Conservation (phyloP, 345 rosid genomes). For the Euclidium syriacum region DNA sequence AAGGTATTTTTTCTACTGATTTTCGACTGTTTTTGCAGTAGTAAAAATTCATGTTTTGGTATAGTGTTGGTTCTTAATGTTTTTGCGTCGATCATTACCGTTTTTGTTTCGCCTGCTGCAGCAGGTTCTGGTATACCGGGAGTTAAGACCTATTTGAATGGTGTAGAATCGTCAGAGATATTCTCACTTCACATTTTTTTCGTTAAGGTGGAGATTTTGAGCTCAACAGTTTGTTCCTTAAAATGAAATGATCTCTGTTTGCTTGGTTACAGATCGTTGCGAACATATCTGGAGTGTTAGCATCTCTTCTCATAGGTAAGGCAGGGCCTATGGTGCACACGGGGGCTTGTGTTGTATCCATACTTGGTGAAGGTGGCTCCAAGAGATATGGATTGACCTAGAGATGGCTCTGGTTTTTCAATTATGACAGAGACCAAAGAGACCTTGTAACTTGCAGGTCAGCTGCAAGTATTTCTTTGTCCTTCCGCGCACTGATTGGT, state of each 20-base stretch:
- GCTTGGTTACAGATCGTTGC: constrained; percentile 59
- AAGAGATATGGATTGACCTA: constrained; percentile 65
- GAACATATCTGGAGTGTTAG: constrained; percentile 78
- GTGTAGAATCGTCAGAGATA: constrained; percentile 88
- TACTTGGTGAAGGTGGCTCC: constrained; percentile 93
- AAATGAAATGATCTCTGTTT: constrained; percentile 4
- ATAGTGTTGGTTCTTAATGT: constrained; percentile 64
- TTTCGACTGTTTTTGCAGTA: too few relatives aligned
- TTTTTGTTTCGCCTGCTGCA: constrained; percentile 71
- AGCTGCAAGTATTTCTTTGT: constrained; percentile 92
- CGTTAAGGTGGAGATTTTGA: constrained; percentile 54
- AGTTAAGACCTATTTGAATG: constrained; percentile 90
- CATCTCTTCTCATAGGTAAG: constrained; percentile 85
- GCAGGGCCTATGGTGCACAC: constrained; percentile 98
- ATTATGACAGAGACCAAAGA: constrained; percentile 79
- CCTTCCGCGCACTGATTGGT: constrained; percentile 92
- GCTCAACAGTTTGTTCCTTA: too few relatives aligned
- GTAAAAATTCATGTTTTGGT: too few relatives aligned
- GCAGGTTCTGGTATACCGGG: constrained; percentile 97
- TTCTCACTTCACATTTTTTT: constrained; percentile 61
- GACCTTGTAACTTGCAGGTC: constrained; percentile 94
- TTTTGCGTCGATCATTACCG: constrained; percentile 60
- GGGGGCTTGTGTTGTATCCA: constrained; percentile 86
- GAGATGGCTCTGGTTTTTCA: constrained; percentile 76
- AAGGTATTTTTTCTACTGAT: too few relatives aligned